Evolutionary conservation across 2,329 filamentous ascomycete genomes (phyloP).

Genomic region (Cladosporium austrohemisphaericum): DNA sequence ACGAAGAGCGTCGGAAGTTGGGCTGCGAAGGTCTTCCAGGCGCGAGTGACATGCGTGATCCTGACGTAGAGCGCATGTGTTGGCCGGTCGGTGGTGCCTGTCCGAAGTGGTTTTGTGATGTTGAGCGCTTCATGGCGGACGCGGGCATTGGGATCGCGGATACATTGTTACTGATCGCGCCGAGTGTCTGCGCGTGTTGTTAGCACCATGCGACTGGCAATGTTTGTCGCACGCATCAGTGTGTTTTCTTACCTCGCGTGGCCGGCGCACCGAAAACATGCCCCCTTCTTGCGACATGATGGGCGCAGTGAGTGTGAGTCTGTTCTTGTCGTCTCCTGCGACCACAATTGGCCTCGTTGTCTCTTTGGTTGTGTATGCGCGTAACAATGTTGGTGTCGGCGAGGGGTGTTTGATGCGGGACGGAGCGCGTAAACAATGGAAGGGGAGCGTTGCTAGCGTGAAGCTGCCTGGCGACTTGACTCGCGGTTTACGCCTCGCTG

Average conservation of each 20-base stretch:
- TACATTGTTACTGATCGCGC: conserved; percentile 70
- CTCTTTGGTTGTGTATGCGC: too few relatives aligned
- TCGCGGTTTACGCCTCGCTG: too few relatives aligned
- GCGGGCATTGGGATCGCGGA: conserved; percentile 83
- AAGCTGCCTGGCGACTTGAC: too few relatives aligned
- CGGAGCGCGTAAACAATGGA: too few relatives aligned
- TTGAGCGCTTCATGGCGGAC: conserved; percentile 91
- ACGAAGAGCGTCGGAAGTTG: conserved; percentile 79
- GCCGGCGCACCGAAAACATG: conserved; percentile 86
- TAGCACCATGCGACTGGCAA: conserved; percentile 9
- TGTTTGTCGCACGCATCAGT: neutral
- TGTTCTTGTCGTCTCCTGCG: too few relatives aligned
- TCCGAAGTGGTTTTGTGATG: conserved; percentile 66
- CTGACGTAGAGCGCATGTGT: conserved; percentile 78
- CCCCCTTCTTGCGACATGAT: conserved; percentile 83
- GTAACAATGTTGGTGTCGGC: too few relatives aligned
- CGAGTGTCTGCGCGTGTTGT: conserved; percentile 65
- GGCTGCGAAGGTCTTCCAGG: conserved; percentile 80
- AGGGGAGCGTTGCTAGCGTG: too few relatives aligned
- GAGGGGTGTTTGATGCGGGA: too few relatives aligned
- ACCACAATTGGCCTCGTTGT: too few relatives aligned
- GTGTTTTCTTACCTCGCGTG: conserved; percentile 69
- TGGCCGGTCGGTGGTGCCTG: conserved; percentile 62
- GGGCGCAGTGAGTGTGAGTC: neutral
- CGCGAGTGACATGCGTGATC: conserved; percentile 80